Evolutionary conservation across 441 rosid genomes (phyloP).

Genomic region (Populus hybrid): DNA sequence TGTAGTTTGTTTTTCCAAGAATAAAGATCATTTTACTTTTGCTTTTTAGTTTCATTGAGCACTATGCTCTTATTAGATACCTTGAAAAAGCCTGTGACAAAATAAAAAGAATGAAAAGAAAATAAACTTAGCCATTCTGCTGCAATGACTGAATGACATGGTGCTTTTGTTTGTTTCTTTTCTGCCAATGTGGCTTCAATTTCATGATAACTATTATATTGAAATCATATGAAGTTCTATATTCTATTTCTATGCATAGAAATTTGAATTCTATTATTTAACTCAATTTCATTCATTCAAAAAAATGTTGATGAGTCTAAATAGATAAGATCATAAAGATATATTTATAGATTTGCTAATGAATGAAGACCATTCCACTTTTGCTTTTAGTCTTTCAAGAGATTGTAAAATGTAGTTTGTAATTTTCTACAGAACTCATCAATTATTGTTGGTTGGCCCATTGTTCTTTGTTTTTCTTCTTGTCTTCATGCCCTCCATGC

Average conservation of each 20-base stretch:
- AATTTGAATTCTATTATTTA: background rate
- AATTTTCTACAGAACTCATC: no score
- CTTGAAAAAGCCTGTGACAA: background rate
- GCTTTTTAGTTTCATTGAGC: background rate
- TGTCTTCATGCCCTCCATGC: background rate
- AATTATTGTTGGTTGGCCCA: background rate
- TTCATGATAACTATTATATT: background rate
- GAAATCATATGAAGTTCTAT: background rate
- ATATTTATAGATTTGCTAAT: background rate
- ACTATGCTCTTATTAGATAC: background rate
- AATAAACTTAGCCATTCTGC: background rate
- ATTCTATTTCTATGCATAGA: background rate
- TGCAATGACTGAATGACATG: background rate
- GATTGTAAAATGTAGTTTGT: background rate
- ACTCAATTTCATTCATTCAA: background rate
- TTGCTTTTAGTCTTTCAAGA: background rate
- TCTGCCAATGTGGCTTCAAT: background rate
- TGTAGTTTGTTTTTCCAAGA: background rate
- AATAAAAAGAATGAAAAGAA: background rate
- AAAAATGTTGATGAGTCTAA: background rate
- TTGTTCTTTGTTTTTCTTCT: background rate
- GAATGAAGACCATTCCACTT: background rate
- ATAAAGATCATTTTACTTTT: background rate
- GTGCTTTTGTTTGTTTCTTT: background rate
- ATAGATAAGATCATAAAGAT: background rate